Percentiles rank a stretch among this genome's conserved stretches.
These are phyloP conservation scores for Colletotrichum lentis DNA, from an alignment of 2,329 filamentous ascomycete genomes.

Conservation along the genomic window DNA sequence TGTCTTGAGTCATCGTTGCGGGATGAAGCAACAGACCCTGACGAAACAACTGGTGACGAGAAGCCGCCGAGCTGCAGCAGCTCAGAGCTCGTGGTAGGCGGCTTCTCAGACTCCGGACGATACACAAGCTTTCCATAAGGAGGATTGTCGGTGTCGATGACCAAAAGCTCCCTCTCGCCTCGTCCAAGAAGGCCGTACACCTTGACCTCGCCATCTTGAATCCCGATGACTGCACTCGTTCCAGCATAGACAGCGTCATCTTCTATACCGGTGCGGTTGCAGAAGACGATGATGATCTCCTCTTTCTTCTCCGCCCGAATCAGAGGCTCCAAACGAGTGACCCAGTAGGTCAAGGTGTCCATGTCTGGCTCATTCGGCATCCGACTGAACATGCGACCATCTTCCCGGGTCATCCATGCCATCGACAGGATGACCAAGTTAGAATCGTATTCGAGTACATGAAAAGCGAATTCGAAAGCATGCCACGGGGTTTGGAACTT, in stretches of 20 bases:
- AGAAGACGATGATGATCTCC: conserved; percentile 70
- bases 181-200: conserved; percentile 76
- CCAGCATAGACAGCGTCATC: conserved; percentile 74
- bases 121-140: conserved; percentile 57
- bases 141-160: conserved; percentile 67
- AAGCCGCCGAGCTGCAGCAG: no score
- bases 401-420: conserved; percentile 76
- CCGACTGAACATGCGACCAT: conserved; percentile 55
- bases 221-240: conserved; percentile 74
- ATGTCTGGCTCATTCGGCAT: conserved; percentile 70
- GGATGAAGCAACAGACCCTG: not conserved
- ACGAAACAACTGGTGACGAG: no score
- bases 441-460: conserved; percentile 64
- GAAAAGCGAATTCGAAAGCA: conserved; percentile 57
- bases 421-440: conserved; percentile 76
- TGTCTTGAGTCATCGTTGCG: not conserved
- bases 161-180: conserved; percentile 71
- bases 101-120: not conserved
- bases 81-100: not conserved
- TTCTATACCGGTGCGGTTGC: conserved; percentile 75
- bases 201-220: conserved; percentile 70
- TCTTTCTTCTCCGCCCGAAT: conserved; percentile 60
- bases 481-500: conserved; percentile 53
- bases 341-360: conserved; percentile 79
- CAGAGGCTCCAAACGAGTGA: conserved; percentile 72